Conservation (phyloP, 306 rosid species). For the Trifolium pratense region DNA sequence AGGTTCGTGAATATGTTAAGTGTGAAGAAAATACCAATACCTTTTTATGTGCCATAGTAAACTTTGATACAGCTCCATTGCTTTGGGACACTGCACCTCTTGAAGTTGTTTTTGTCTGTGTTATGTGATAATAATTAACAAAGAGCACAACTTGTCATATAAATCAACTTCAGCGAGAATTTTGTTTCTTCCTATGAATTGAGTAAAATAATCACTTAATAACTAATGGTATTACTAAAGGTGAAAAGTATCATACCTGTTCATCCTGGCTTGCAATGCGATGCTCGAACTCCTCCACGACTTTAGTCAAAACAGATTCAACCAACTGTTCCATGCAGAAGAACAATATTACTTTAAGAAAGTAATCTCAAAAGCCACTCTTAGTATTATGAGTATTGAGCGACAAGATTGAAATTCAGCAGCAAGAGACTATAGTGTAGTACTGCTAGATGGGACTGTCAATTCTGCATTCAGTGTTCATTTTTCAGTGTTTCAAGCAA, state of each 20-base stretch:
- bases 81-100: conserved; percentile 53
- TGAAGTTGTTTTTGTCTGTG: conserved; percentile 56
- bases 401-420: conserved; percentile 31
- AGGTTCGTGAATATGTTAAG: conserved; percentile 28
- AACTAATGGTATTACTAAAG: conserved; percentile 3
- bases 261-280: conserved; percentile 69
- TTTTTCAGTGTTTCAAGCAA: conserved; percentile 22
- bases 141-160: conserved; percentile 27
- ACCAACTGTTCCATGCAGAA: conserved; percentile 69
- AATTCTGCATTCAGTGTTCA: conserved; percentile 36
- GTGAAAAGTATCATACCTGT: conserved; percentile 53
- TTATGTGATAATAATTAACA: conserved; percentile 20
- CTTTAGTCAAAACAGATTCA: conserved; percentile 84
- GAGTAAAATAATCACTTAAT: conserved; percentile 6
- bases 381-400: conserved; percentile 15
- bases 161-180: conserved; percentile 19
- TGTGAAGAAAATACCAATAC: conserved; percentile 38
- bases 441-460: conserved; percentile 31
- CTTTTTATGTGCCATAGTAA: conserved; percentile 56
- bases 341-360: conserved; percentile 35
- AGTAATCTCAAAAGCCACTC: conserved; percentile 29
- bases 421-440: conserved; percentile 30
- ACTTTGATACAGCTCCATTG: conserved; percentile 55
- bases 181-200: neutral
- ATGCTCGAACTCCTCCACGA: conserved; percentile 86